A percentile compares a stretch with the other conserved stretches of the same genome.
phyloP scores from a whole-genome alignment of 2,329 filamentous ascomycete species.

The Cordyceps farinosa region DNA sequence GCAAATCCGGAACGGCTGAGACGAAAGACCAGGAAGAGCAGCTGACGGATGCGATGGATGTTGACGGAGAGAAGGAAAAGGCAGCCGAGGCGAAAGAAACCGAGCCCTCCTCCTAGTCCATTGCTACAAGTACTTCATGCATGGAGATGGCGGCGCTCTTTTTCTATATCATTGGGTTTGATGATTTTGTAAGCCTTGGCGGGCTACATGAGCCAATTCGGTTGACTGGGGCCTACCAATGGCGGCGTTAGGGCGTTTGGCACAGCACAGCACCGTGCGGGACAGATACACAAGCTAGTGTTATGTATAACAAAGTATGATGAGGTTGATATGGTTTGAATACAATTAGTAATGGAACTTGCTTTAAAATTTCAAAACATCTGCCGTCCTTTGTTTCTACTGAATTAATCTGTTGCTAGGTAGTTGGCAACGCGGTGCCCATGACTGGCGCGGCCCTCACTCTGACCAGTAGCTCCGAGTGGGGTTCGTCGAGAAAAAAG shows the following conservation, averaged over 20 bases:
- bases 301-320: constrained; percentile 6
- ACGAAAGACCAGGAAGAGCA: constrained; percentile 22
- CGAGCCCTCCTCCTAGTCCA: not conserved
- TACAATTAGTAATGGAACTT: not conserved
- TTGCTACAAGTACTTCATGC: not conserved
- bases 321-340: not conserved
- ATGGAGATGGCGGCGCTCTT: not conserved
- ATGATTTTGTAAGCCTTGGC: constrained; percentile 1
- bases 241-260: constrained; percentile 15
- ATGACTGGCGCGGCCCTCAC: not conserved
- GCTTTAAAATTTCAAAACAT: not conserved
- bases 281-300: not conserved
- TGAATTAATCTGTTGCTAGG: not conserved
- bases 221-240: not conserved
- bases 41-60: constrained; percentile 32
- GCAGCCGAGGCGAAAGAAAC: constrained; percentile 14
- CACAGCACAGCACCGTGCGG: not conserved
- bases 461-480: constrained; percentile 6
- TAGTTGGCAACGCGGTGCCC: not conserved
- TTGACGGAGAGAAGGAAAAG: constrained; percentile 31
- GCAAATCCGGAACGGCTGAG: constrained; percentile 18
- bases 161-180: constrained; percentile 4
- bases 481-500: constrained; percentile 16
- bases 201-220: not conserved
- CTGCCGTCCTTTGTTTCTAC: not conserved